Conservation (phyloP, 768 basidiomycete genomes). For the Lentinula guzmanii region DNA sequence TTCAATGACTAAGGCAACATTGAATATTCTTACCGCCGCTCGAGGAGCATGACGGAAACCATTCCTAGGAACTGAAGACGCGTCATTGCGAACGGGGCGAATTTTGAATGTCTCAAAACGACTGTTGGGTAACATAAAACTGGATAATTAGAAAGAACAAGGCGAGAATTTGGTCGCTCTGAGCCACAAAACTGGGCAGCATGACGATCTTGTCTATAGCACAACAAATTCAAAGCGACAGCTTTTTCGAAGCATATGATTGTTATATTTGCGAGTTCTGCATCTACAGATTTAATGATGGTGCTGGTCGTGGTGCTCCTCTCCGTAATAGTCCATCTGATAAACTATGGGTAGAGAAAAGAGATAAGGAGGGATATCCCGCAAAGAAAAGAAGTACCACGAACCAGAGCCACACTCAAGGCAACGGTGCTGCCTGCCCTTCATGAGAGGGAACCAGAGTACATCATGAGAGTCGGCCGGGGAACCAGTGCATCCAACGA, state of each 20-base stretch:
- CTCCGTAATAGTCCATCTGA: conserved; percentile 65
- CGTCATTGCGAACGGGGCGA: too few relatives aligned
- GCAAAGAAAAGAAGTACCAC: conserved; percentile 17
- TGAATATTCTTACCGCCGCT: too few relatives aligned
- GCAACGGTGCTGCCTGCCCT: conserved; percentile 74
- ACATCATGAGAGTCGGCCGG: conserved; percentile 96
- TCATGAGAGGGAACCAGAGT: conserved; percentile 70
- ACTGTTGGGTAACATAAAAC: too few relatives aligned
- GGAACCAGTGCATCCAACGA: conserved; percentile 91
- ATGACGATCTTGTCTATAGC: too few relatives aligned
- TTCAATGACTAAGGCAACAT: too few relatives aligned
- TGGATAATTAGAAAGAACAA: too few relatives aligned
- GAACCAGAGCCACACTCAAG: conserved; percentile 89
- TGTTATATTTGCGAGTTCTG: background rate
- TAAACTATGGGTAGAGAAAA: conserved; percentile 46
- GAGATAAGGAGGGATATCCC: background rate
- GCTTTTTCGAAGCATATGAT: background rate
- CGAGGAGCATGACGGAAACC: too few relatives aligned
- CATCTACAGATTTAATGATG: conserved; percentile 27
- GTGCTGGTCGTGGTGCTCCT: conserved; percentile 44
- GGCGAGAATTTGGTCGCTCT: too few relatives aligned
- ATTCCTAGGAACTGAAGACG: too few relatives aligned
- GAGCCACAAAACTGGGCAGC: too few relatives aligned
- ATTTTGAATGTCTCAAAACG: too few relatives aligned
- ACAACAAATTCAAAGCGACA: too few relatives aligned